Evolutionary conservation across 139 green algal species (phyloP).

Genomic region (Gonium pectorale): DNA sequence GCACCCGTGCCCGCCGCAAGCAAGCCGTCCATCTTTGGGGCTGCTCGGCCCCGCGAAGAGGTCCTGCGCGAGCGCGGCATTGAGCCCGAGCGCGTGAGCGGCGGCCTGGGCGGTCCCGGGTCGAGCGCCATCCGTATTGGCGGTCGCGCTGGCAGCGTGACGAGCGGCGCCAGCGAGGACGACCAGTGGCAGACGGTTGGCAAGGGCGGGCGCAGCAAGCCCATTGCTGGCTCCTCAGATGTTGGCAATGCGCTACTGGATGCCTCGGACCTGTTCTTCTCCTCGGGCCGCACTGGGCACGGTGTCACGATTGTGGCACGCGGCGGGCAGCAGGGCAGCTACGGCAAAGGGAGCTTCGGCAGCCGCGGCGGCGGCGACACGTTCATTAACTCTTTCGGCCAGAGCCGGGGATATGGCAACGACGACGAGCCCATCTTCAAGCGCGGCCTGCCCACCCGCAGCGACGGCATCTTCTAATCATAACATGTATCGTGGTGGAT

Average conservation of each 20-base stretch:
- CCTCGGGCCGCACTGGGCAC: neutral
- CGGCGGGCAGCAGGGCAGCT: conserved; percentile 21
- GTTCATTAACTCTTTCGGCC: conserved; percentile 26
- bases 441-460: conserved; percentile 26
- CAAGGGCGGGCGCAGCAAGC: conserved; percentile 28
- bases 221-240: neutral
- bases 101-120: neutral
- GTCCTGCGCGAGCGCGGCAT: conserved; percentile 84
- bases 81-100: conserved; percentile 36
- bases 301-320: conserved; percentile 24
- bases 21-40: conserved; percentile 73
- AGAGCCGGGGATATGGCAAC: conserved; percentile 3
- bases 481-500: no score
- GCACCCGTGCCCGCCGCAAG: neutral
- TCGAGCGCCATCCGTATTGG: neutral
- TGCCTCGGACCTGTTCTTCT: conserved; percentile 20
- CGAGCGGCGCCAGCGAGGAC: conserved; percentile 14
- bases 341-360: conserved; percentile 35
- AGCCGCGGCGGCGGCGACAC: conserved; percentile 2
- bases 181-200: conserved; percentile 41
- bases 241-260: conserved; percentile 41
- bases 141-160: neutral
- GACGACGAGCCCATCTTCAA: conserved; percentile 40
- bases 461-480: conserved; percentile 1
- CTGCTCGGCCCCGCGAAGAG: conserved; percentile 85